Evolutionary conservation across 1,139 yeast genomes (phyloP), one percentile per base, ranked within the genome.

Genomic region (Yamadazyma membranifaciens): DNA sequence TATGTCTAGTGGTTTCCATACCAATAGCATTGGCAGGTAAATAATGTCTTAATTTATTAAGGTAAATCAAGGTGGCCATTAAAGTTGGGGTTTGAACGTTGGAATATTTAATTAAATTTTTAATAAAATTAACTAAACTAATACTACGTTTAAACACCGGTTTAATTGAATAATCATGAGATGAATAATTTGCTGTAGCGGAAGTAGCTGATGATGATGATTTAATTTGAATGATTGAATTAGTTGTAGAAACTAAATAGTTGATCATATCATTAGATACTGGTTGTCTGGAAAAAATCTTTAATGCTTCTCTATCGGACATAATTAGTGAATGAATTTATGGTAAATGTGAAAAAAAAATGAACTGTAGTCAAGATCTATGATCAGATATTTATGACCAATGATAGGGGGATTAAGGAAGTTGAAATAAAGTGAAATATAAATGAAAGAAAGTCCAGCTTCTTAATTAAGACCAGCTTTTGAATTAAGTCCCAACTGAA

Each of bases 31-130:
- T 85, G 26, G 91, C 81, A 4, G 98, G 97, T 42, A 92, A 76
- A 11, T 85, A 72, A 46, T 78, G 74, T 50, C 94, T 79, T 49
- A 91, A 72, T 47, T 89, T 83, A 45, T 84, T 81, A 43, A 91
- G 73, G 61, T 87, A 91, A 10, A 89, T 89, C 41, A 88, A 70
- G 2, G 96, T 78, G 13, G 97, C 83, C 98, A 92, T 91, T 42
- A 92, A 73, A 1, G 98, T 92, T 31, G 97, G 91, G 3, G 96
- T 87, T 65, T 91, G 97, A 17, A 92, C 98, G 59, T 91, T 89
- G 11, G 96, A 87, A 55, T 85, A 81, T 43, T 71, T 73, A 46
- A 91, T 83, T 50, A 91, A 69, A 37, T 76, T 78, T 48, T 80
- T 74, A 52, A 91, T 89, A 67, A 91, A 91, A 13, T 67, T 66